Percentiles rank a stretch among this genome's conserved stretches.
Conservation (phyloP, 2,329 filamentous ascomycete genomes). For the Nigrospora oryzae region DNA sequence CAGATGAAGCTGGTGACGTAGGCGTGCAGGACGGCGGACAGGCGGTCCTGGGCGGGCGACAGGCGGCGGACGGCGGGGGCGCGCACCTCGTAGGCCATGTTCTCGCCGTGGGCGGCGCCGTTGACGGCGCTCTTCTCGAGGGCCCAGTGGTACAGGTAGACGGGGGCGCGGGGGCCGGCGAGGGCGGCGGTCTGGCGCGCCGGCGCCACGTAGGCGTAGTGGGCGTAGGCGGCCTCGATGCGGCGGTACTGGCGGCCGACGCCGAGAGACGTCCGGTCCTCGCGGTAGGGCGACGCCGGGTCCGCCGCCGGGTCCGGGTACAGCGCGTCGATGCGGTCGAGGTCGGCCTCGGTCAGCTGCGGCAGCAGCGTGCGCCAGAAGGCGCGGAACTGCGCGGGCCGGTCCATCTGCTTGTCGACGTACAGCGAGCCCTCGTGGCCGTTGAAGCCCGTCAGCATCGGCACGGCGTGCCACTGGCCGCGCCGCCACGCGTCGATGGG, state of each 20-base stretch:
- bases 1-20: slow-evolving; percentile 41
- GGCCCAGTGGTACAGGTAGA: slow-evolving; percentile 48
- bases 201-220: slow-evolving; percentile 45
- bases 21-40: slow-evolving; percentile 33
- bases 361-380: slow-evolving; percentile 31
- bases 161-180: slow-evolving; percentile 26
- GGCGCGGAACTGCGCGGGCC: slow-evolving; percentile 21
- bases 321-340: slow-evolving; percentile 24
- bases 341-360: slow-evolving; percentile 23
- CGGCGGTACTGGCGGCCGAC: slow-evolving; percentile 45
- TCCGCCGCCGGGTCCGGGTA: slow-evolving; percentile 28
- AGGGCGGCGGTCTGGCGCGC: slow-evolving; percentile 39
- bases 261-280: slow-evolving; percentile 19
- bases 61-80: slow-evolving; percentile 22
- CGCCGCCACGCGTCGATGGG: slow-evolving; percentile 15
- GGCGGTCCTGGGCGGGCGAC: slow-evolving; percentile 29
- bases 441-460: slow-evolving; percentile 33
- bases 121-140: slow-evolving; percentile 30
- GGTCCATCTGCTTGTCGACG: slow-evolving; percentile 25
- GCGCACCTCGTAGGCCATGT: slow-evolving; percentile 37
- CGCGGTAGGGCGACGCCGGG: slow-evolving; percentile 25
- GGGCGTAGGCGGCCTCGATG: slow-evolving; percentile 43
- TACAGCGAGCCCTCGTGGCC: slow-evolving; percentile 34
- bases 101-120: slow-evolving; percentile 39
- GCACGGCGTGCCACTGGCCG: slow-evolving; percentile 20